Base-by-base conservation (phyloP, 768 basidiomycete species). In the Cystofilobasidium macerans region DNA sequence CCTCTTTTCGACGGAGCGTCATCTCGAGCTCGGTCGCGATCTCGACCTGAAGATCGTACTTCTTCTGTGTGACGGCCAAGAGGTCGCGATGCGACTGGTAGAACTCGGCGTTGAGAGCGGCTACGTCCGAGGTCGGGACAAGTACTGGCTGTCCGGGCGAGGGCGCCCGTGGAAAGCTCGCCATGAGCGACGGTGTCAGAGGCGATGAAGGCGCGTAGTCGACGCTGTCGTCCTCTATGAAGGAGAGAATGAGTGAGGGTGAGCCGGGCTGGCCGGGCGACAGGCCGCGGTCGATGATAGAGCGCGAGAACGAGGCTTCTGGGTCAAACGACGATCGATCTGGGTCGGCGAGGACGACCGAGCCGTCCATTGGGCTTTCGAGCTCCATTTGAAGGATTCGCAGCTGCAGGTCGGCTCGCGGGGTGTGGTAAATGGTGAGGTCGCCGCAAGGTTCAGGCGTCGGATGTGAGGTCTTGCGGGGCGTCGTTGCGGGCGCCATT, bases 1-100 rank as follows among this genome's bases (percentile, higher is more conserved):
- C 78, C 56, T 80, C 77, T 18, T 70, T 69, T 33, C 68, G 70
- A 33, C 33, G 58, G 24, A 67, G 26, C 60, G 71, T 70, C 22
- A 69, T 57, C 28, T 71, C 64, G 60, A 70, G 59, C 40, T 63
- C 54, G 26, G 70, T 38, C 11, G 70, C 77, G 32, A 75, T 77
- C 18, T 72, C 76, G 65, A 75, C 76, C 71, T 79, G 64, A 3
- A 65, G 43, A 8, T 42, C 64, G 35, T 65, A 65, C 57, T 65
- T 65, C 4, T 30, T 30, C 57, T 58, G 22, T 4, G 54, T 32
- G 33, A 33, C 43, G 33, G 48, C 9, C 22, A 58, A 45, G 16
- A 58, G 14, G 35, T 58, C 57, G 24, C 48, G 57, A 30, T 47
- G 45, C 22, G 64, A 32, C 24, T 40, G 43, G 64, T 65, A 57